Evolutionary conservation across 1,284 basidiomycete genomes (phyloP), one percentile per base, ranked within the genome.

Genomic region (Pseudozyma tsukubaensis): DNA sequence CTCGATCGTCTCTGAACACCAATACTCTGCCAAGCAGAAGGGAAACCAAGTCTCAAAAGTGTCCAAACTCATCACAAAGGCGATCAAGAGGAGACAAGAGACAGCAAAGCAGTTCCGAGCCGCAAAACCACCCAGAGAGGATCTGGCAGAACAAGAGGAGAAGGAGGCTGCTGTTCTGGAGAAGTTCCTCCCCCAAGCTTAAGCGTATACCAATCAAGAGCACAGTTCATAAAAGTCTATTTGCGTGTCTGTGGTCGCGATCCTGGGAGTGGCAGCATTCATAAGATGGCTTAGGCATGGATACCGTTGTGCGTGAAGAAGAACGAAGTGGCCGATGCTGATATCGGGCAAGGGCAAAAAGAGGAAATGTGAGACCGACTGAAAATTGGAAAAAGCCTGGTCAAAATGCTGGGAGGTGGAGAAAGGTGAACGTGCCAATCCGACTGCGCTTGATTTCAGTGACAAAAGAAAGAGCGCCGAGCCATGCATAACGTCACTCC

Each of bases 121-220:
- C 32, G 77, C 75, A 9, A 75, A 72, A 16, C 77, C 77, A 14
- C 68, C 77, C 2, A 65, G 78, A 44, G 69, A 75, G 42, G 78
- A 80, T 35, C 64, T 80, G 9, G 78, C 77, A 0, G 68, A 77
- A 29, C 76, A 79, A 53, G 78, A 80, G 58, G 77, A 80, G 43
- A 59, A 64, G 50, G 78, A 80, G 49, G 70, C 69, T 2, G 59
- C 57, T 43, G 50, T 80, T 16, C 50, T 80, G 37, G 45, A 57
- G 18, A 59, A 49, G 51, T 79, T 79, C 40, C 57, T 80, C 13
- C 66, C 78, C 5, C 57, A 44, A 45, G 58, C 35, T 29, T 29
- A 29, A 29, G 24, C 24, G 24, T 29, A 6, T 29, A 6, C 3
- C 3, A 29, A 29, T 29, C 24, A 29, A 29, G 42, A 43, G 42